Percentiles rank a stretch among this genome's conserved stretches.
phyloP scores from a whole-genome alignment of 345 rosid genomes.

The Camelina sativa region DNA sequence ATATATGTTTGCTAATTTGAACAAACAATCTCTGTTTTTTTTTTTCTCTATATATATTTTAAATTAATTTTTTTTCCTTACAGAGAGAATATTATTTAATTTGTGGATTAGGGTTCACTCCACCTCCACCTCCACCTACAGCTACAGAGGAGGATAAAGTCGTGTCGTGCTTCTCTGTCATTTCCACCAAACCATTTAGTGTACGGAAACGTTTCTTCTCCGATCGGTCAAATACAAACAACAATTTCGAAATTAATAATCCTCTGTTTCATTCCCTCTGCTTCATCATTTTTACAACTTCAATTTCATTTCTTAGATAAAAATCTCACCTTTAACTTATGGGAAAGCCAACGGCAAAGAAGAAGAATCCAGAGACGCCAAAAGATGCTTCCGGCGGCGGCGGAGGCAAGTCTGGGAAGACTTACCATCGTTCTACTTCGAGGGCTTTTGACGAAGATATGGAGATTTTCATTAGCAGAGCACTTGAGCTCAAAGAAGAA shows the following conservation, averaged over 20 bases:
- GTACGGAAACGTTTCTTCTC: neutral
- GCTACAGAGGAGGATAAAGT: slow-evolving; percentile 18
- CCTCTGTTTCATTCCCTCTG: slow-evolving; percentile 15
- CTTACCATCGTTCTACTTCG: slow-evolving; percentile 55
- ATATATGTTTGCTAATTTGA: neutral
- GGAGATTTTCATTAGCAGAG: slow-evolving; percentile 82
- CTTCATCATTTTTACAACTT: slow-evolving; percentile 8
- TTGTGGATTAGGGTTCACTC: slow-evolving; percentile 49
- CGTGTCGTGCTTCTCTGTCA: slow-evolving; percentile 30
- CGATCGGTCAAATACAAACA: slow-evolving; percentile 27
- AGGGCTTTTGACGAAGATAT: slow-evolving; percentile 93
- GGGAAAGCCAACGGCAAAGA: slow-evolving; percentile 97
- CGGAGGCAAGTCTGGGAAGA: slow-evolving; percentile 50
- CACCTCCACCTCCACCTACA: slow-evolving; percentile 6
- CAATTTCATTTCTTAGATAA: neutral
- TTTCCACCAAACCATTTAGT: slow-evolving; percentile 16
- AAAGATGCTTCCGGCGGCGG: slow-evolving; percentile 42
- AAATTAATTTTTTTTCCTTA: neutral
- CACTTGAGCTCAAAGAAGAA: slow-evolving; percentile 97
- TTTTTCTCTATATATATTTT: neutral
- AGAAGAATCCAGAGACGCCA: slow-evolving; percentile 58
- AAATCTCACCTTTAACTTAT: slow-evolving; percentile 40
- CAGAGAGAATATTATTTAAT: neutral
- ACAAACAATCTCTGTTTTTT: slow-evolving; percentile 13
- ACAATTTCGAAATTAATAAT: neutral